Conservation (phyloP, 352 stramenopile genomes). For the Globisporangium mamillatum region DNA sequence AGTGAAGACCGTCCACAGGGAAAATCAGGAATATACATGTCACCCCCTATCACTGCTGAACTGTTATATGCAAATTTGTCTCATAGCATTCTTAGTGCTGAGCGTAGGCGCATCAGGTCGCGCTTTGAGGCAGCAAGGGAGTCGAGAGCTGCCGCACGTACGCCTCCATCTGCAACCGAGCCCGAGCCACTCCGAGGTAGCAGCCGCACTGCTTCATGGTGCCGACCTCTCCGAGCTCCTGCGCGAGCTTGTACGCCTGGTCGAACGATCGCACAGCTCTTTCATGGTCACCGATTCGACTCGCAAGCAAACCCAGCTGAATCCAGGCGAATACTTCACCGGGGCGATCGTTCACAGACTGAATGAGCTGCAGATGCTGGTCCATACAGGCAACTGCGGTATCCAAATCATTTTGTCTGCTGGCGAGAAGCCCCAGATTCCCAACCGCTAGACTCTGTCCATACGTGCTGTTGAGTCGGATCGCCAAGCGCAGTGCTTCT, state of each 20-base stretch:
- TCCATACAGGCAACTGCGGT: conserved; percentile 86
- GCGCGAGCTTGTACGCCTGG: conserved; percentile 71
- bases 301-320: conserved; percentile 77
- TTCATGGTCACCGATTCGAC: conserved; percentile 48
- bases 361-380: conserved; percentile 87
- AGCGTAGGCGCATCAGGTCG: conserved; percentile 2
- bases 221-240: conserved; percentile 58
- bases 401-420: conserved; percentile 74
- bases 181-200: conserved; percentile 73
- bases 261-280: conserved; percentile 75
- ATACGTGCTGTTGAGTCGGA: conserved; percentile 82
- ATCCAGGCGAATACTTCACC: conserved; percentile 86
- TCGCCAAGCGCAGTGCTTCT: conserved; percentile 81
- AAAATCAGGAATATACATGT: conserved; percentile 6
- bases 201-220: conserved; percentile 80
- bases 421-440: conserved; percentile 84
- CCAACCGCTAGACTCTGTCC: conserved; percentile 85
- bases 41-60: not conserved
- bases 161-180: conserved; percentile 58
- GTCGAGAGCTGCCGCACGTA: conserved; percentile 50
- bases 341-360: conserved; percentile 74
- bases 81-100: not conserved
- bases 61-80: not conserved
- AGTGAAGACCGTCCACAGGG: conserved; percentile 8
- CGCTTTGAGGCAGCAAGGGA: conserved; percentile 13